Evolutionary conservation across 2,329 filamentous ascomycete species (phyloP), one percentile per base, ranked within the genome.

Genomic region (Aspergillus aculeatus): DNA sequence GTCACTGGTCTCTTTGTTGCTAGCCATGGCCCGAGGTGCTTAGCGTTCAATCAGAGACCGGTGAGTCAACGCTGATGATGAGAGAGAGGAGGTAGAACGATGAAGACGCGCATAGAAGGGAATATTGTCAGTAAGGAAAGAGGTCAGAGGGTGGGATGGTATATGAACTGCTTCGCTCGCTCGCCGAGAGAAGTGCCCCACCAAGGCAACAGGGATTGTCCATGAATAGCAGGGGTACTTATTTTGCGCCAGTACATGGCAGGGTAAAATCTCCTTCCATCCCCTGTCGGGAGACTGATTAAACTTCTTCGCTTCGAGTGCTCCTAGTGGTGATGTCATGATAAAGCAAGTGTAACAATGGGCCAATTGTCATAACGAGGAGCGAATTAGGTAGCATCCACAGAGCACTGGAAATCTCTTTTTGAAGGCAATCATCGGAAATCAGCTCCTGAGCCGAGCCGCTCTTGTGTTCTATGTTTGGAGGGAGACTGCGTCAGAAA

Each of bases 21-120:
- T 54, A 23, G 62, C 57, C 64, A 66, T 66, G 11, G 58, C 9
- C 26, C 54, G 47, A 35, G 16, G 16, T n/a, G 38, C 38, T 19
- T 44, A 12, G 38, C 16, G 6, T 19, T 9, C 3, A 6, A 44
- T 19, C 16, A 44, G 38, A 9, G 12, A n/a, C 38, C 16, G 38
- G 16, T 16, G 9, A 19, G 14, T 16, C 16, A 14, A 44, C 16
- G 38, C 38, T 44, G 14, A 44, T 16, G 38, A 12, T 16, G 38
- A 44, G 16, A 44, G 16, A 44, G 16, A 44, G 38, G 16, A 44
- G n/a, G 6, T 16, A 16, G 16, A 44, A 19, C 38, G 16, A 16
- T 44, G 38, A 44, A 16, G 1, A 5, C 16, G 12, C 16, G 38
- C 38, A n/a, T 44, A 16, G 5, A 10, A 44, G 6, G 38, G 9